Base-by-base conservation (phyloP, 352 stramenopile genomes). In the Globisporangium irregulare region DNA sequence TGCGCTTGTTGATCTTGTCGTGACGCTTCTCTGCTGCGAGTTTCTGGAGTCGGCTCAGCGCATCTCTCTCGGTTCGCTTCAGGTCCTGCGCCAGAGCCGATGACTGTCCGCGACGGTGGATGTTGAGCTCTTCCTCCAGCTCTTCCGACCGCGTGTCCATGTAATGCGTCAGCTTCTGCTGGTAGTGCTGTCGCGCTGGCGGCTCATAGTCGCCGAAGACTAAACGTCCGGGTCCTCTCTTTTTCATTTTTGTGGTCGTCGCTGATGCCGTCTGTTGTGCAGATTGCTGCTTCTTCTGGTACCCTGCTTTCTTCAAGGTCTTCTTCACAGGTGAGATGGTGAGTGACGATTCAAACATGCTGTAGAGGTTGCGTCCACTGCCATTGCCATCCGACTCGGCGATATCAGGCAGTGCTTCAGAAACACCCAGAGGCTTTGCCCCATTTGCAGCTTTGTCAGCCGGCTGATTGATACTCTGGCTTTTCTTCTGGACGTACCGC, bases 101-200 rank as follows among this genome's bases (percentile, higher is more conserved):
- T 5, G 73, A 80, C 10, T 61, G 66, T 4, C 71, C 65, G 25
- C 66, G 69, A 4, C 84, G 82, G 43, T 90, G 69, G 62, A 93
- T 95, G 32, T 59, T 89, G 3, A 94, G 82, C 68, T 88, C 85
- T 5, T 90, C 83, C 38, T 95, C 80, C 27, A 92, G 74, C 18
- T 82, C 80, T 6, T 83, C 73, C 2, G 81, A 91, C 6, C 86
- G 80, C 63, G 71, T 66, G 54, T 82, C 80, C 77, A 91, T 91
- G 69, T 95, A 93, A 46, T 88, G 80, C 32, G 87, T 81, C 25
- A 92, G 80, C 68, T 91, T 91, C 34, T 92, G 80, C 66, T 91
- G 82, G 69, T 86, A 93, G 43, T 91, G 85, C 55, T 82, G 84
- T 8, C 78, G 80, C 59, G 72, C 78, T 6, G 82, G 77, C 12